These are phyloP conservation scores for Hydnomerulius pinastri DNA, from an alignment of 768 basidiomycete genomes.

Conservation along the genomic window DNA sequence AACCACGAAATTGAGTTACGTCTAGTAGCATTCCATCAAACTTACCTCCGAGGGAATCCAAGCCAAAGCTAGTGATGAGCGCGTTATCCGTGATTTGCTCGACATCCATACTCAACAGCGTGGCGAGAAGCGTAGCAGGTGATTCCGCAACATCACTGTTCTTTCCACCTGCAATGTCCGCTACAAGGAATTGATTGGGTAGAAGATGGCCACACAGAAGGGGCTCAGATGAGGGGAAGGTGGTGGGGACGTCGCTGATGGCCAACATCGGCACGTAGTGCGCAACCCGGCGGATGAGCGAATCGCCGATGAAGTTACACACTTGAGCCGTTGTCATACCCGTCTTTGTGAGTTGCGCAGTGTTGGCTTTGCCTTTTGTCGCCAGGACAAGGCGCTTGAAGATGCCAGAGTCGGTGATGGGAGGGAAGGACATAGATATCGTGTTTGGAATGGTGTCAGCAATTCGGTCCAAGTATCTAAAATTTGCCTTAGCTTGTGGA, in stretches of 20 bases:
- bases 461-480: constrained; percentile 34
- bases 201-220: constrained; percentile 28
- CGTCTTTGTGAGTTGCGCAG: constrained; percentile 29
- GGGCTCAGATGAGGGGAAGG: constrained; percentile 29
- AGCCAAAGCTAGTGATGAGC: constrained; percentile 17
- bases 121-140: constrained; percentile 26
- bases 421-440: constrained; percentile 36
- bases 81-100: constrained; percentile 31
- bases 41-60: constrained; percentile 17
- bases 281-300: constrained; percentile 27
- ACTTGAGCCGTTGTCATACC: constrained; percentile 35
- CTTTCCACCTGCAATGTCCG: constrained; percentile 6
- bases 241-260: constrained; percentile 24
- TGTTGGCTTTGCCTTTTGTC: constrained; percentile 30
- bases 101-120: constrained; percentile 24
- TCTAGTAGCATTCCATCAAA: background rate
- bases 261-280: constrained; percentile 33
- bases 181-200: constrained; percentile 21
- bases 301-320: constrained; percentile 34
- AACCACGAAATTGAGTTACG: background rate
- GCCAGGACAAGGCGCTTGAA: constrained; percentile 33
- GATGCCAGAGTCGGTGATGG: constrained; percentile 36
- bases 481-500: background rate
- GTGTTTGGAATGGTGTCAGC: constrained; percentile 31
- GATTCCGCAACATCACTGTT: constrained; percentile 19